A percentile compares a stretch with the other conserved stretches of the same genome.
Evolutionary conservation across 495 filamentous ascomycete species (phyloP).

Genomic region (Parathielavia appendiculata): DNA sequence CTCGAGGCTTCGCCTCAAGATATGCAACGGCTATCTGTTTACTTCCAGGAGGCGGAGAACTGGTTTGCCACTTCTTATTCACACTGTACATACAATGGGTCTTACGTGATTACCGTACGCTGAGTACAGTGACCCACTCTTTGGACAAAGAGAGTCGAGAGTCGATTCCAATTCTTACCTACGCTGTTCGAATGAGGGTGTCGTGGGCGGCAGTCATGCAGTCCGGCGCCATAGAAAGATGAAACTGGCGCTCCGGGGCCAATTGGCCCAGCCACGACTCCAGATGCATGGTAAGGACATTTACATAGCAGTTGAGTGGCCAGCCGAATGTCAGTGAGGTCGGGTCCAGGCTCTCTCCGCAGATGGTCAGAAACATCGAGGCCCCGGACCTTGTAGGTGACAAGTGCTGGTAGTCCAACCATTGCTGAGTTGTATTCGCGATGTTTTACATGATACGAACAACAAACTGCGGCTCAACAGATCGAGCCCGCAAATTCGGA

Average conservation of each 20-base stretch:
- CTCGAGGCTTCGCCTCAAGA: too few relatives aligned
- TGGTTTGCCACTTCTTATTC: too few relatives aligned
- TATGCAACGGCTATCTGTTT: too few relatives aligned
- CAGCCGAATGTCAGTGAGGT: slow-evolving; percentile 21
- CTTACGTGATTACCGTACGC: too few relatives aligned
- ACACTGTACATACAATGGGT: too few relatives aligned
- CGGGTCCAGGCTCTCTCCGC: slow-evolving; percentile 27
- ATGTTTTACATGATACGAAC: too few relatives aligned
- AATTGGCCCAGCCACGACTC: slow-evolving; percentile 28
- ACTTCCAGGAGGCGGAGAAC: too few relatives aligned
- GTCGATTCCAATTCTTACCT: background rate
- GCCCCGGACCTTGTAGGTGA: background rate
- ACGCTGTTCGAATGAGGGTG: background rate
- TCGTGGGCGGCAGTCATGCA: slow-evolving; percentile 12
- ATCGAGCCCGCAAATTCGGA: background rate
- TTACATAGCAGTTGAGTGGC: slow-evolving; percentile 30
- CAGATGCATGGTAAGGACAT: slow-evolving; percentile 24
- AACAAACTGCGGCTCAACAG: background rate
- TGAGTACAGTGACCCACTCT: background rate
- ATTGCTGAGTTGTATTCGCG: too few relatives aligned
- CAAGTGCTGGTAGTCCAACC: background rate
- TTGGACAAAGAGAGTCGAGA: background rate
- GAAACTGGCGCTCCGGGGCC: slow-evolving; percentile 29
- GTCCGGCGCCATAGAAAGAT: slow-evolving; percentile 17
- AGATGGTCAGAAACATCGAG: slow-evolving; percentile 20